Evolutionary conservation across 257 asterid genomes (phyloP).

Genomic region (Gardenia jasminoides): DNA sequence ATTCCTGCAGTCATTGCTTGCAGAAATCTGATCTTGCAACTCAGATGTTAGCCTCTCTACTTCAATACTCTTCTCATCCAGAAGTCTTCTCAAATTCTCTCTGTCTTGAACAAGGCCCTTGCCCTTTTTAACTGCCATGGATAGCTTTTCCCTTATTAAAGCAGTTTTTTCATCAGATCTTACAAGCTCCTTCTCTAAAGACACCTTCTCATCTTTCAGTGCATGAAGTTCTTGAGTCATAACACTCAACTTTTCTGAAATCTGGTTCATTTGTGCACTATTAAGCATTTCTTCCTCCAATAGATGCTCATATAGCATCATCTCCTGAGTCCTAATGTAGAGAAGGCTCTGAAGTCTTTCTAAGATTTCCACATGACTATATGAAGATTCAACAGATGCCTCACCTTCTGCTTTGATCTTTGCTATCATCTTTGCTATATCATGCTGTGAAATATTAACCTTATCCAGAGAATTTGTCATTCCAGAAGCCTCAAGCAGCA

Average conservation of each 20-base stretch:
- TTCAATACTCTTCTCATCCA: conserved; percentile 66
- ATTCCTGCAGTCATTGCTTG: conserved; percentile 48
- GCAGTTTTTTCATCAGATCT: conserved; percentile 79
- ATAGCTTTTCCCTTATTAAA: conserved; percentile 73
- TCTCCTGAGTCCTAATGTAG: conserved; percentile 61
- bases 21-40: conserved; percentile 45
- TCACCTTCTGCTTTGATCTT: conserved; percentile 55
- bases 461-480: conserved; percentile 35
- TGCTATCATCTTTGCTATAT: conserved; percentile 40
- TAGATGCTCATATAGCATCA: conserved; percentile 49
- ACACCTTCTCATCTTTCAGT: conserved; percentile 54
- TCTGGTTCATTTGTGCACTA: conserved; percentile 37
- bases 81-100: conserved; percentile 66
- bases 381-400: conserved; percentile 42
- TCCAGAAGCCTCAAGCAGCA: conserved; percentile 74
- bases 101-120: conserved; percentile 93
- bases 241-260: conserved; percentile 50
- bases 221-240: conserved; percentile 46
- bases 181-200: conserved; percentile 54
- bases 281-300: conserved; percentile 59
- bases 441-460: conserved; percentile 39
- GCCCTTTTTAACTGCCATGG: conserved; percentile 95
- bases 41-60: conserved; percentile 67
- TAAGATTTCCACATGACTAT: conserved; percentile 34
- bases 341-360: conserved; percentile 62